Percentiles rank a stretch among this genome's conserved stretches.
Conservation (phyloP, 2,329 filamentous ascomycete genomes). For the Neopestalotiopsis sp. region DNA sequence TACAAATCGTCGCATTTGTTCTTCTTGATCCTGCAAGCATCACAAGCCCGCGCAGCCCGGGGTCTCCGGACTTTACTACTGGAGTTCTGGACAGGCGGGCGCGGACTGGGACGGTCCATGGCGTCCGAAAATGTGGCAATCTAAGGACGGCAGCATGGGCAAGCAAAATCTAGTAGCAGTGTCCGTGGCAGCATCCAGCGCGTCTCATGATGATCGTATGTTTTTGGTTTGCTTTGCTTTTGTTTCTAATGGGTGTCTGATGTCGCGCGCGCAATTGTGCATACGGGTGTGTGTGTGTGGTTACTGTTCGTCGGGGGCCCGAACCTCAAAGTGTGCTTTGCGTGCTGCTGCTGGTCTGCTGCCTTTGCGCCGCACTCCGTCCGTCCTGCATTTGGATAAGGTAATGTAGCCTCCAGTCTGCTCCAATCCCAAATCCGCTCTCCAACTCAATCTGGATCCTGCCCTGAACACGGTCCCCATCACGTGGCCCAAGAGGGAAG, state of each 20-base stretch:
- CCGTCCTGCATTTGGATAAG: not conserved
- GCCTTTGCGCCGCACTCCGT: not conserved
- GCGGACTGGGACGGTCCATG: conserved; percentile 14
- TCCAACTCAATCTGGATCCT: not conserved
- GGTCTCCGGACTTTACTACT: conserved; percentile 29
- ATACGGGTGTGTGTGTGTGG: not conserved
- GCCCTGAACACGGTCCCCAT: conserved; percentile 4
- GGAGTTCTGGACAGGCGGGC: conserved; percentile 11
- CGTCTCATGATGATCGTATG: conserved; percentile 10
- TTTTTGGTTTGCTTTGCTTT: not conserved
- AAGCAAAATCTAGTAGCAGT: not conserved
- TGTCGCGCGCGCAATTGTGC: not conserved
- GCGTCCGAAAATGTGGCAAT: not conserved
- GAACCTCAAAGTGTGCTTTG: not conserved
- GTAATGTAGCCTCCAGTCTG: not conserved
- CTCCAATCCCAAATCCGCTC: not conserved
- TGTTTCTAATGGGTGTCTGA: not conserved
- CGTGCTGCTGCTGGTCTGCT: not conserved
- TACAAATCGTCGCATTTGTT: conserved; percentile 53
- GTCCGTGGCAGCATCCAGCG: not conserved
- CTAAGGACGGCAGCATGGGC: not conserved
- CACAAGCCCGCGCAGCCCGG: conserved; percentile 52
- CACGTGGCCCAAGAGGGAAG: conserved; percentile 3
- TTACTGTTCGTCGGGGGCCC: not conserved
- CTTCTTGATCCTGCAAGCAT: conserved; percentile 52